Evolutionary conservation across 2,329 filamentous ascomycete genomes (phyloP).

Genomic region (Magnaporthiopsis poae): DNA sequence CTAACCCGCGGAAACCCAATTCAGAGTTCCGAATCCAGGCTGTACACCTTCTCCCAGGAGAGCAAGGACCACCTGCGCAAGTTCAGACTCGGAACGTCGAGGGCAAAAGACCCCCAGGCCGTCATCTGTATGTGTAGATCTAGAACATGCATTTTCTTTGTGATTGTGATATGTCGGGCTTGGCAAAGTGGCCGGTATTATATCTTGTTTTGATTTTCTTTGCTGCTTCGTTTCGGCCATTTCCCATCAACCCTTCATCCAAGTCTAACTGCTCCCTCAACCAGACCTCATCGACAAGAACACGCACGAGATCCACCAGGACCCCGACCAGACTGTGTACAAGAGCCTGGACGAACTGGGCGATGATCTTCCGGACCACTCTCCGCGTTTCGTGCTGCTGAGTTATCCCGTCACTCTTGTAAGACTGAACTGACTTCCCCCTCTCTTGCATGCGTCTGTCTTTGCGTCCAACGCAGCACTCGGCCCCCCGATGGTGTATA

Average conservation of each 20-base stretch:
- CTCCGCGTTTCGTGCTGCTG: constrained; percentile 78
- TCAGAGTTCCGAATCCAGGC: constrained; percentile 67
- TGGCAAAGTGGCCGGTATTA: constrained; percentile 4
- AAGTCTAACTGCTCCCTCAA: neutral
- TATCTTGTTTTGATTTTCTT: neutral
- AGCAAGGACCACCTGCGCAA: constrained; percentile 85
- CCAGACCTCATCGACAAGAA: constrained; percentile 73
- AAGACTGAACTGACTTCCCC: constrained; percentile 13
- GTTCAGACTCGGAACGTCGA: constrained; percentile 83
- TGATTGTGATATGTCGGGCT: neutral
- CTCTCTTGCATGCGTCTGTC: neutral
- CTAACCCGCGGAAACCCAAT: neutral
- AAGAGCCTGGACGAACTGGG: constrained; percentile 68
- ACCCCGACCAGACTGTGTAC: constrained; percentile 68
- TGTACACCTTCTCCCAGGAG: constrained; percentile 87
- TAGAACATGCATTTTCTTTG: neutral
- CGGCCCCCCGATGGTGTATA: neutral
- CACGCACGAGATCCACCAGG: constrained; percentile 78
- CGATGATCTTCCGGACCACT: constrained; percentile 86
- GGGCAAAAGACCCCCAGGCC: constrained; percentile 77
- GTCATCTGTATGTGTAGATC: constrained; percentile 70
- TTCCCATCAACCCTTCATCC: neutral
- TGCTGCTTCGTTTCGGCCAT: neutral
- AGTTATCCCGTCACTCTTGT: constrained; percentile 86
- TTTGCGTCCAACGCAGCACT: neutral